phyloP scores from a whole-genome alignment of 2,329 filamentous ascomycete species.

The Fusarium dlaminii region DNA sequence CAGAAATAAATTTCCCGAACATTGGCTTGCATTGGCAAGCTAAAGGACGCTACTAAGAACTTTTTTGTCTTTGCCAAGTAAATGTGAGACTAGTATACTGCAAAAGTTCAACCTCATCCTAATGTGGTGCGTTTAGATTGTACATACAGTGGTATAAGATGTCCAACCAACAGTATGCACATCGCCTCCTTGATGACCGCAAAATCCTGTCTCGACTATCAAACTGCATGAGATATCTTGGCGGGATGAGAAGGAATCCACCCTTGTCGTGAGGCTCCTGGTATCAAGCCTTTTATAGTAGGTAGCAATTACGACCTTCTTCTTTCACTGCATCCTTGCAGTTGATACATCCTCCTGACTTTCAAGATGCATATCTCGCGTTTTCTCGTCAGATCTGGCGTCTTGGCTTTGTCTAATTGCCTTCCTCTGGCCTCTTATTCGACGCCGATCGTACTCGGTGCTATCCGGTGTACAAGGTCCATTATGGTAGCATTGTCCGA shows the following conservation, averaged over 20 bases:
- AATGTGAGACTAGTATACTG: not conserved
- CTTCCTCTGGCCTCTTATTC: not conserved
- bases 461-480: not conserved
- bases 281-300: conserved; percentile 28
- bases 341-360: conserved; percentile 19
- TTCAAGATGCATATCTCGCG: not conserved
- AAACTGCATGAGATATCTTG: conserved; percentile 16
- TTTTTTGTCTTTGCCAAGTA: conserved; percentile 10
- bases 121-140: not conserved
- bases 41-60: not conserved
- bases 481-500: conserved; percentile 15
- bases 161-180: not conserved
- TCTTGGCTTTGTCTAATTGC: conserved; percentile 2
- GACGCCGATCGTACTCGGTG: conserved; percentile 13
- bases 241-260: conserved; percentile 4
- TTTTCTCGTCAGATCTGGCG: conserved; percentile 21
- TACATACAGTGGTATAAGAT: not conserved
- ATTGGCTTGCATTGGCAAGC: conserved; percentile 13
- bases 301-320: conserved; percentile 31
- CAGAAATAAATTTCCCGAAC: conserved; percentile 9
- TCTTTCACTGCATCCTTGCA: conserved; percentile 32
- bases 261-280: conserved; percentile 25
- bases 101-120: conserved; percentile 12
- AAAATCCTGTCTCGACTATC: not conserved
- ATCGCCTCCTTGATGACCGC: not conserved